These are phyloP conservation scores for Filosporella fistucella DNA, from an alignment of 495 filamentous ascomycete genomes.

Conservation along the genomic window DNA sequence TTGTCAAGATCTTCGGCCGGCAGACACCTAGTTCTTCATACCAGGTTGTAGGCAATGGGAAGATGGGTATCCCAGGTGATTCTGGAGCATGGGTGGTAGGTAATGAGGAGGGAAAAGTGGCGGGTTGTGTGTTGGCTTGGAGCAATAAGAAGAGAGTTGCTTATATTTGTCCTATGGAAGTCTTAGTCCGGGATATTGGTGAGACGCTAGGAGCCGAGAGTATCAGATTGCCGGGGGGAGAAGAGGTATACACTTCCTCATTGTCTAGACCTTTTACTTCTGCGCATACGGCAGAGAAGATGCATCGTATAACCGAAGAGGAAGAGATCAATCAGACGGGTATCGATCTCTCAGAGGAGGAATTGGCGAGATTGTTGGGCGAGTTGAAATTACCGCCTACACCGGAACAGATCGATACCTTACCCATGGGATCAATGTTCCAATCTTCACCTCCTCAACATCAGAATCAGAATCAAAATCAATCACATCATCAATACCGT, in stretches of 20 bases:
- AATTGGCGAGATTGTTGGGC: slow-evolving; percentile 5
- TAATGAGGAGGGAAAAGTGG: slow-evolving; percentile 70
- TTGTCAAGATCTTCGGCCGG: slow-evolving; percentile 78
- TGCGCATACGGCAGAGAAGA: neutral
- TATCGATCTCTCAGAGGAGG: slow-evolving; percentile 4
- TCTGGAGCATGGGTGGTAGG: slow-evolving; percentile 93
- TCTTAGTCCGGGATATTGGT: slow-evolving; percentile 79
- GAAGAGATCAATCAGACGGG: neutral
- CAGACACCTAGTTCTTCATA: slow-evolving; percentile 77
- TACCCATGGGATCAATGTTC: neutral
- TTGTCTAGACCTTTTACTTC: neutral
- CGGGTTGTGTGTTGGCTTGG: slow-evolving; percentile 88
- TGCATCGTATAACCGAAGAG: neutral
- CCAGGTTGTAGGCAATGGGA: slow-evolving; percentile 68
- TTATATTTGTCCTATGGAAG: slow-evolving; percentile 93
- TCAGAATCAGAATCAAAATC: neutral
- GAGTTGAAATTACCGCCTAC: slow-evolving; percentile 15
- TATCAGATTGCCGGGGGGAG: slow-evolving; percentile 18
- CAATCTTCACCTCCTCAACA: neutral
- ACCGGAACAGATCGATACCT: slow-evolving; percentile 11
- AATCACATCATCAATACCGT: neutral
- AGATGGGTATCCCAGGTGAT: slow-evolving; percentile 75
- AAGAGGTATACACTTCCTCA: slow-evolving; percentile 8
- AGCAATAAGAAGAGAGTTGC: slow-evolving; percentile 68
- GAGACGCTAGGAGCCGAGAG: slow-evolving; percentile 56